Base-by-base conservation (phyloP, 768 basidiomycete genomes). In the Hygrocybe coccinea region DNA sequence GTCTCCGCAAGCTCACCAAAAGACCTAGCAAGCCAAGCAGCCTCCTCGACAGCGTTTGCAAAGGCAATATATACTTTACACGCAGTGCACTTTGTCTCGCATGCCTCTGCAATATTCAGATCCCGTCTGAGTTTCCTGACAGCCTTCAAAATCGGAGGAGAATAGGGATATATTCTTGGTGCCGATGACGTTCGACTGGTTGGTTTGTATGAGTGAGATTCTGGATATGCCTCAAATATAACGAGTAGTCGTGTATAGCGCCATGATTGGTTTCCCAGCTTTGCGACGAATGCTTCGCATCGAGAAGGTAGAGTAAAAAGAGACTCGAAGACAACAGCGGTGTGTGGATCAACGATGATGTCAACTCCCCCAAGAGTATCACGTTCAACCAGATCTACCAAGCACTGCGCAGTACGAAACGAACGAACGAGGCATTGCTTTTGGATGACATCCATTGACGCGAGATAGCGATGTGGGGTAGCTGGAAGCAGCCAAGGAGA, bases 201-300 rank as follows among this genome's bases (percentile, higher is more conserved):
- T 2, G 64, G 59, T 57, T 59, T 67, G 58, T 71, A 71, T 25
- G 76, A 74, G 54, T 63, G 62, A 3, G 75, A 71, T 14, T 75
- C 74, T 4, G 84, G 81, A 59, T 84, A 89, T 3, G 80, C 86
- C 61, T 87, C 87, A 52, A 91, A 80, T 11, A 91, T 55, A 36
- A 91, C 62, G 2, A 86, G 71, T 2, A 91, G 52, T 24, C 70
- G 68, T 8, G 65, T 61, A 64, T 79, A 91, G 21, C 74, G 71
- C 85, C 85, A 87, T n/a, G 89, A 87, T 54, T 81, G 74, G 19
- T 69, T 59, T 7, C 76, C 71, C 29, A 92, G 70, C 4, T 62
- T 66, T 11, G 71, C 65, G 11, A 77, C 61, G 12, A 85, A 70
- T 5, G 68, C 62, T 6, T 79, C 76, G 43, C 79, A 71, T 34